These are phyloP conservation scores for Gautieria morchelliformis DNA, from an alignment of 768 basidiomycete genomes.

Conservation along the genomic window DNA sequence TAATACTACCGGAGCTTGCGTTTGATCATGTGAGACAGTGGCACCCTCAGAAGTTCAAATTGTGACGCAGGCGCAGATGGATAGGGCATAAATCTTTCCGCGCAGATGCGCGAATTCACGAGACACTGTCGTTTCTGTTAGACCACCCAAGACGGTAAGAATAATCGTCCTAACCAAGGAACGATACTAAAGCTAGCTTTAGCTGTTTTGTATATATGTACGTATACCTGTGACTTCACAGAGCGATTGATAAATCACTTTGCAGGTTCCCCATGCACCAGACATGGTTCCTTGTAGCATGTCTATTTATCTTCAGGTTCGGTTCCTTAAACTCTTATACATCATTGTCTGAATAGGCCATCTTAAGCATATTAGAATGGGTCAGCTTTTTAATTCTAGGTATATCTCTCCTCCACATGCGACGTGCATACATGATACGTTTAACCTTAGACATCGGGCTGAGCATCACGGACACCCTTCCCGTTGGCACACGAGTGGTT, in stretches of 20 bases:
- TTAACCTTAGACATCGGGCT: constrained; percentile 22
- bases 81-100: constrained; percentile 52
- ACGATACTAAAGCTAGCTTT: background rate
- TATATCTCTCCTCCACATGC: constrained; percentile 32
- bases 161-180: constrained; percentile 16
- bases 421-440: constrained; percentile 81
- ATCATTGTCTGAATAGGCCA: constrained; percentile 9
- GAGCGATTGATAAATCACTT: background rate
- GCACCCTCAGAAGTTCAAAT: background rate
- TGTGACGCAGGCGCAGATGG: constrained; percentile 46
- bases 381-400: constrained; percentile 46
- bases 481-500: background rate
- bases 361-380: constrained; percentile 46
- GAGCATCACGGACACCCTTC: background rate
- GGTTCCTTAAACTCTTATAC: constrained; percentile 29
- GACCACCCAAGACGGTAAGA: constrained; percentile 73
- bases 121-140: constrained; percentile 84
- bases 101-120: constrained; percentile 46
- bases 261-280: constrained; percentile 74
- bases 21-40: constrained; percentile 60
- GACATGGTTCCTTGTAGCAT: constrained; percentile 77
- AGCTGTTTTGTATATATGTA: constrained; percentile 75
- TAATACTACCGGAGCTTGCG: constrained; percentile 46
- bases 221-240: background rate
- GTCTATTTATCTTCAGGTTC: constrained; percentile 65